Percentiles rank a stretch among this genome's conserved stretches.
Conservation (phyloP, 495 filamentous ascomycete species). For the Penicillium pancosmium region DNA sequence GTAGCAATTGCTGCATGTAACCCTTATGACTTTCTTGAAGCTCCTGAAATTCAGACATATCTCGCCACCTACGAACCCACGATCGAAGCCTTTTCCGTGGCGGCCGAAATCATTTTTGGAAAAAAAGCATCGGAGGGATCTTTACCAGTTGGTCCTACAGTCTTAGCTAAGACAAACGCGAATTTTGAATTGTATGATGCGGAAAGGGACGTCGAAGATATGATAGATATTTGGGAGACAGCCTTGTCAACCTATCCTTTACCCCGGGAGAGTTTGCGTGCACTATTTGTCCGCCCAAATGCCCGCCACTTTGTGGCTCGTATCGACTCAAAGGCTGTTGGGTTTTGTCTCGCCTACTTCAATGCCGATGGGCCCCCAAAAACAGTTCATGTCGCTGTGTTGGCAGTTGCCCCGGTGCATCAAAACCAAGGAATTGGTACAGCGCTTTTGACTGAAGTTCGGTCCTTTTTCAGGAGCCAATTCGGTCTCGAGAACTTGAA, state of each 20-base stretch:
- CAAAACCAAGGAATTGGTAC: constrained; percentile 49
- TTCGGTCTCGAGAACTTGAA: constrained; percentile 30
- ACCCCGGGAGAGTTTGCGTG: constrained; percentile 27
- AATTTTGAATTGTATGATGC: constrained; percentile 23
- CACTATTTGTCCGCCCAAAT: constrained; percentile 29
- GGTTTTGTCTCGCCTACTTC: constrained; percentile 48
- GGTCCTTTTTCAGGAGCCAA: constrained; percentile 31
- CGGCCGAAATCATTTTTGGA: constrained; percentile 47
- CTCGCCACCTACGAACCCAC: constrained; percentile 53
- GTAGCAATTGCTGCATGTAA: constrained; percentile 48
- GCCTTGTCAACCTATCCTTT: constrained; percentile 48
- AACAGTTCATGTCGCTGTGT: constrained; percentile 38
- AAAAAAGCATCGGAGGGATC: constrained; percentile 29
- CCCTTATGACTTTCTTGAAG: constrained; percentile 54
- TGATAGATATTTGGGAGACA: constrained; percentile 39
- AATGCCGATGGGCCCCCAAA: constrained; percentile 25
- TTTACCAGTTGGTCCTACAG: constrained; percentile 37
- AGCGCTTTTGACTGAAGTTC: constrained; percentile 38
- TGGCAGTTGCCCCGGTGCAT: constrained; percentile 45
- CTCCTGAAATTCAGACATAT: constrained; percentile 44
- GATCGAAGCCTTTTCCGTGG: constrained; percentile 46
- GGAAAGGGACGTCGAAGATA: constrained; percentile 32
- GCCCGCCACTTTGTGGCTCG: constrained; percentile 43
- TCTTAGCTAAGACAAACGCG: constrained; percentile 20
- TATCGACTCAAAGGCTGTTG: constrained; percentile 32